Percentiles rank a stretch among this genome's conserved stretches.
Conservation (phyloP, 2,329 filamentous ascomycete genomes). For the Fusarium protoensiforme region DNA sequence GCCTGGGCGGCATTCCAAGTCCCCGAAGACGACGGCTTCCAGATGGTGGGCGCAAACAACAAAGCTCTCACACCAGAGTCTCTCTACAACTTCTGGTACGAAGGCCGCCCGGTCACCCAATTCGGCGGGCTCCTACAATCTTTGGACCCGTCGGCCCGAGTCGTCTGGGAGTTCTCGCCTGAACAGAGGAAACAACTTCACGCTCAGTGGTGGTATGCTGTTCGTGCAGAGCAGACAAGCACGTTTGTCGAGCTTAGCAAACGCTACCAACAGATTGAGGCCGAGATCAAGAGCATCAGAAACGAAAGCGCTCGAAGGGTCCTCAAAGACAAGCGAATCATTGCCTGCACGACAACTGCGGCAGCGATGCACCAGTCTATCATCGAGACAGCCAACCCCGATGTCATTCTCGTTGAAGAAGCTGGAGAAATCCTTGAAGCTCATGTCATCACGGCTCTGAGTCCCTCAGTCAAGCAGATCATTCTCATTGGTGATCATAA, state of each 20-base stretch:
- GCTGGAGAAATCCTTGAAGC: conserved; percentile 79
- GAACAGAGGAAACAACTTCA: conserved; percentile 50
- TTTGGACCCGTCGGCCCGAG: conserved; percentile 40
- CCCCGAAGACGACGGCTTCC: conserved; percentile 60
- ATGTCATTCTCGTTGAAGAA: conserved; percentile 75
- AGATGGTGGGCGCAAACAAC: conserved; percentile 56
- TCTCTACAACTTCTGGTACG: conserved; percentile 37
- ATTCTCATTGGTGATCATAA: conserved; percentile 80
- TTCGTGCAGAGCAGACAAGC: conserved; percentile 62
- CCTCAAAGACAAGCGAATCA: conserved; percentile 67
- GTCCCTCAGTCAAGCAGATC: conserved; percentile 67
- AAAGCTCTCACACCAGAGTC: conserved; percentile 50
- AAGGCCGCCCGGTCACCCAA: neutral
- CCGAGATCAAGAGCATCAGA: conserved; percentile 55
- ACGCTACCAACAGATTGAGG: conserved; percentile 56
- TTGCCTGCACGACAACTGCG: conserved; percentile 77
- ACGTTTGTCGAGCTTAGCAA: conserved; percentile 52
- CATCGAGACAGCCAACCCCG: conserved; percentile 65
- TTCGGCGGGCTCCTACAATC: neutral
- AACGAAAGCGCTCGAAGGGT: conserved; percentile 54
- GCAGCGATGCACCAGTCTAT: conserved; percentile 70
- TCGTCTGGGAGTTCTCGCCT: conserved; percentile 65
- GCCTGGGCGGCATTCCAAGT: conserved; percentile 69
- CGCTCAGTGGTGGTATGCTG: conserved; percentile 54
- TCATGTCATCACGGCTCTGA: conserved; percentile 70